phyloP scores from a whole-genome alignment of 352 stramenopile genomes.

The Globisporangium carolinianum region DNA sequence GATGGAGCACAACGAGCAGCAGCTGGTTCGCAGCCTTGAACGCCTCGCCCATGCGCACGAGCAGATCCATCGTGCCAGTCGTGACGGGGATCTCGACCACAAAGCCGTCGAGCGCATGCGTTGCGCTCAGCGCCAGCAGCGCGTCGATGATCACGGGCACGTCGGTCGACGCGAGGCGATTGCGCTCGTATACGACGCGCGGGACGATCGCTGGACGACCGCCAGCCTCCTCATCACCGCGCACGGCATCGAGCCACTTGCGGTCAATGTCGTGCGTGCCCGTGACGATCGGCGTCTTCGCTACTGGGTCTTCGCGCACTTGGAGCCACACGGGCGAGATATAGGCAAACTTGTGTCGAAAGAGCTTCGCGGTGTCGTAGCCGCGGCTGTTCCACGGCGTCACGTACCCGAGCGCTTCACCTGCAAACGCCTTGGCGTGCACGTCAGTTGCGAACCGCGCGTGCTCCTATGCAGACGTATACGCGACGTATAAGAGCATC shows the following conservation, averaged over 20 bases:
- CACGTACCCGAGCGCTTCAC: slow-evolving; percentile 69
- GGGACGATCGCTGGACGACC: slow-evolving; percentile 49
- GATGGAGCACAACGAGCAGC: slow-evolving; percentile 58
- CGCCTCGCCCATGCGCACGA: slow-evolving; percentile 44
- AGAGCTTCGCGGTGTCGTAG: slow-evolving; percentile 66
- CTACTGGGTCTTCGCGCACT: slow-evolving; percentile 40
- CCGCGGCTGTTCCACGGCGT: slow-evolving; percentile 76
- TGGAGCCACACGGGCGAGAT: slow-evolving; percentile 82
- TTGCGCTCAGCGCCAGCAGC: slow-evolving; percentile 31
- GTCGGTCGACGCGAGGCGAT: slow-evolving; percentile 39
- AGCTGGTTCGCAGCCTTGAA: slow-evolving; percentile 42
- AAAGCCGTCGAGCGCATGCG: slow-evolving; percentile 57
- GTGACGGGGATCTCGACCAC: slow-evolving; percentile 76
- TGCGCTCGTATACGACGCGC: slow-evolving; percentile 77
- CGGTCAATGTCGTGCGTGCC: slow-evolving; percentile 65
- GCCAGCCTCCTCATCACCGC: slow-evolving; percentile 10
- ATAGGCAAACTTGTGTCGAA: slow-evolving; percentile 72
- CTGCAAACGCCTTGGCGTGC: slow-evolving; percentile 24
- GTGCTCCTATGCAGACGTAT: slow-evolving; percentile 18
- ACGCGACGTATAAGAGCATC: not conserved
- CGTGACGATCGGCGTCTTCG: slow-evolving; percentile 45
- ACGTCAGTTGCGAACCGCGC: slow-evolving; percentile 19
- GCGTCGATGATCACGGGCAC: slow-evolving; percentile 45
- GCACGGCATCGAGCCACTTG: slow-evolving; percentile 47
- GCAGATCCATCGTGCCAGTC: slow-evolving; percentile 48